phyloP scores from a whole-genome alignment of 2,329 filamentous ascomycete genomes.

The Ceratocystis diversiconidia region DNA sequence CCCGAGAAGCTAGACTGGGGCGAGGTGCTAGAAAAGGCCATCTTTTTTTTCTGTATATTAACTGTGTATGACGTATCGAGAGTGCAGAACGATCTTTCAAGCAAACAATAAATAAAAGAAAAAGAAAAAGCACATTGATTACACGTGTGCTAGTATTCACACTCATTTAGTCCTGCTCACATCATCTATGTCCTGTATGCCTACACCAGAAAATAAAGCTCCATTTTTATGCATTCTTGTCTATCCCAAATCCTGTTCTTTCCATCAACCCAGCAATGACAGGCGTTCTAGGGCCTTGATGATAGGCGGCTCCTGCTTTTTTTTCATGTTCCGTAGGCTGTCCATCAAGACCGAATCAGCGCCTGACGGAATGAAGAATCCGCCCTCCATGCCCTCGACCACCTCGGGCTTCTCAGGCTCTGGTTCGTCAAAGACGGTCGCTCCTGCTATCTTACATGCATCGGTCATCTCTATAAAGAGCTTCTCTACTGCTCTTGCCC shows the following conservation, averaged over 20 bases:
- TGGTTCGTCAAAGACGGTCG: constrained; percentile 48
- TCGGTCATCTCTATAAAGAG: constrained; percentile 61
- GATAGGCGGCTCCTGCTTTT: constrained; percentile 34
- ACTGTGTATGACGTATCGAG: constrained; percentile 10
- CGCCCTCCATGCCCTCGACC: constrained; percentile 20
- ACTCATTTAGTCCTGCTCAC: neutral
- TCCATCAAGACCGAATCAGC: constrained; percentile 40
- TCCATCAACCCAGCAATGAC: constrained; percentile 33
- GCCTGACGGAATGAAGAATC: constrained; percentile 29
- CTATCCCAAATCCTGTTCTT: neutral
- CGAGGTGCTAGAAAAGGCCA: neutral
- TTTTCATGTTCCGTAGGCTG: constrained; percentile 33
- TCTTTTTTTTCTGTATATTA: constrained; percentile 14
- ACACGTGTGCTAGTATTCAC: neutral
- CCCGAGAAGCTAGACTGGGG: neutral
- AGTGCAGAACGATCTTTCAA: neutral
- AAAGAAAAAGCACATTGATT: neutral
- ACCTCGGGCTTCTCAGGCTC: constrained; percentile 19
- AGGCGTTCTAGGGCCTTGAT: constrained; percentile 37
- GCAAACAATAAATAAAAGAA: neutral
- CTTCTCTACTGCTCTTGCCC: constrained; percentile 62
- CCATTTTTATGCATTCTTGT: neutral
- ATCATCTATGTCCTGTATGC: neutral
- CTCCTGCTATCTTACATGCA: constrained; percentile 50
- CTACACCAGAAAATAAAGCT: neutral